Evolutionary conservation across 2,329 filamentous ascomycete genomes (phyloP), one percentile per base, ranked within the genome.

Genomic region (Grosmannia penicillata): DNA sequence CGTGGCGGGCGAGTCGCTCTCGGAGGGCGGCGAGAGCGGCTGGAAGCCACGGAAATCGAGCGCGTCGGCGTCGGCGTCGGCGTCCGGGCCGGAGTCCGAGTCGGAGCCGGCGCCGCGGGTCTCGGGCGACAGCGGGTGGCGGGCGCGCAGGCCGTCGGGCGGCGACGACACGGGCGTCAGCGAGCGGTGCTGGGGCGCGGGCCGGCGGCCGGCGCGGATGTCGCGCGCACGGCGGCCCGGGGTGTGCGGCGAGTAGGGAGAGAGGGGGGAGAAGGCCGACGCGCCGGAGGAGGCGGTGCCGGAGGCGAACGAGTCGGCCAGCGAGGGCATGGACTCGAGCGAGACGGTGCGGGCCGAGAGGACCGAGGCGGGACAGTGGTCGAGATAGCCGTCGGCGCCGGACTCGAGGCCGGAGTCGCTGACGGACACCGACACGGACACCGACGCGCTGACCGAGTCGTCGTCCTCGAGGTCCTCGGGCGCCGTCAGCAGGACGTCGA

Each of bases 241-340:
- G n/a, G n/a, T n/a, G n/a, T n/a, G n/a, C n/a, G n/a, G n/a, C n/a
- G n/a, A n/a, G n/a, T n/a, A n/a, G n/a, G n/a, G n/a, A n/a, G n/a
- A n/a, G n/a, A n/a, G 51, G 4, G 63, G 60, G 18, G 62, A 65
- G 33, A 54, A 51, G 3, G 69, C 66, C n/a, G 65, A 63, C 31
- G 64, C 66, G 23, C 67, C 44, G 6, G 69, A 71, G 2, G 66
- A 65, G 4, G 65, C 47, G 1, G 58, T 52, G 35, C 69, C 67
- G 7, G 67, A 70, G 7, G 59, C 60, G 36, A 68, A 61, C 0
- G 72, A 77, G 33, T 68, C 67, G 31, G 63, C 62, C 8, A 78
- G 54, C 1, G 74, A 78, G 2, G 73, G 72, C 43, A 77, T 63
- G 3, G 74, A 78, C 43, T 77, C 74, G 37, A 69, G 59, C 10